These are phyloP conservation scores for Coffea humblotiana DNA, from an alignment of 305 asterid species.

Conservation along the genomic window DNA sequence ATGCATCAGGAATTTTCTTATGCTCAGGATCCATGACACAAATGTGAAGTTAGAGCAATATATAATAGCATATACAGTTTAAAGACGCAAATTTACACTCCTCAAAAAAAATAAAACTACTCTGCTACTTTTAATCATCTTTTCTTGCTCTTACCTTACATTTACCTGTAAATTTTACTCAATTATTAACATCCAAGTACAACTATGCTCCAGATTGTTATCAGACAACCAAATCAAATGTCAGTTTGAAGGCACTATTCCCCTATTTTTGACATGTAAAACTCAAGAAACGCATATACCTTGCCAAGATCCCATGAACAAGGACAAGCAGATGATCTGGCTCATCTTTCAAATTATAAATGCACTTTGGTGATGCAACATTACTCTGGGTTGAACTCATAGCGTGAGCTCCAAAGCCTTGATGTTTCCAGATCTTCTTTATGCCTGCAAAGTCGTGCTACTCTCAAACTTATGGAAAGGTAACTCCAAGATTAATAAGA, in stretches of 20 bases:
- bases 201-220: background rate
- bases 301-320: constrained; percentile 96
- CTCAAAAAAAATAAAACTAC: too few relatives aligned
- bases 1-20: background rate
- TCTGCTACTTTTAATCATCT: background rate
- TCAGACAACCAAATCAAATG: background rate
- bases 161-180: background rate
- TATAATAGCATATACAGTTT: background rate
- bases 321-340: constrained; percentile 96
- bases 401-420: constrained; percentile 44
- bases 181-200: background rate
- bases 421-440: constrained; percentile 48
- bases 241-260: background rate
- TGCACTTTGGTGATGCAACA: constrained; percentile 44
- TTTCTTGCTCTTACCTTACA: constrained; percentile 2
- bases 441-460: constrained; percentile 43
- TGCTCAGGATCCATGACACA: background rate
- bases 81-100: background rate
- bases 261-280: background rate
- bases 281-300: constrained; percentile 41
- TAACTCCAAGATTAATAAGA: background rate
- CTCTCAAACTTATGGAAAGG: constrained; percentile 9
- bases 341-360: constrained; percentile 47
- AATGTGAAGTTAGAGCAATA: background rate
- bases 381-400: constrained; percentile 63